Conservation (phyloP, 352 stramenopile species). For the Phytopythium aichiense region DNA sequence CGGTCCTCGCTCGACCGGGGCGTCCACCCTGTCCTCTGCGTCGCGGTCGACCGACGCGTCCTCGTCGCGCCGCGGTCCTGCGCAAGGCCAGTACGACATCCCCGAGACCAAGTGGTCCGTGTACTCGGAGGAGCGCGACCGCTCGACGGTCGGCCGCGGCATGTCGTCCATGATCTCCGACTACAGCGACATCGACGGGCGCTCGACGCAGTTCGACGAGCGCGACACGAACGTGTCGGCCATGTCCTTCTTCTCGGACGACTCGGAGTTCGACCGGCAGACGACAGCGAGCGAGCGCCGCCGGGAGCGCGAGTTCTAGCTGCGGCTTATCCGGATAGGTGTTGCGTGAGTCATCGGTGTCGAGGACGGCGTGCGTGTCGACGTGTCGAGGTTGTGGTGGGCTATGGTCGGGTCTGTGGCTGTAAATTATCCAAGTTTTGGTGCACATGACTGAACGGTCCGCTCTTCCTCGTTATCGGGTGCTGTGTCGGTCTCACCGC, state of each 20-base stretch:
- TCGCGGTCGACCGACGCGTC: not conserved
- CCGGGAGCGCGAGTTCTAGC: conserved; percentile 27
- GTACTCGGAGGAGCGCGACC: conserved; percentile 6
- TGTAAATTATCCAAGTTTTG: conserved; percentile 3
- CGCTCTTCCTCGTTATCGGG: too few relatives aligned
- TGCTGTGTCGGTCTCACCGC: too few relatives aligned
- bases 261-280: conserved; percentile 25
- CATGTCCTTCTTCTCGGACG: conserved; percentile 33
- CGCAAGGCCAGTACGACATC: not conserved
- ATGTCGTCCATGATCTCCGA: conserved; percentile 8
- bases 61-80: not conserved
- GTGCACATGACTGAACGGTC: not conserved
- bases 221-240: conserved; percentile 25
- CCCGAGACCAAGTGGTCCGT: conserved; percentile 6
- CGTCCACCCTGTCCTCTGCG: not conserved
- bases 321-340: too few relatives aligned
- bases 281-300: conserved; percentile 7
- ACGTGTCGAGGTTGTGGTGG: not conserved
- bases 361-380: not conserved
- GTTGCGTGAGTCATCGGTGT: not conserved
- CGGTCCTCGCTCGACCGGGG: not conserved
- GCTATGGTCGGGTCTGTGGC: not conserved
- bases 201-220: conserved; percentile 2
- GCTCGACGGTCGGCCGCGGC: conserved; percentile 4
- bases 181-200: conserved; percentile 8